Percentiles rank a stretch among this genome's conserved stretches.
phyloP scores from a whole-genome alignment of 2,329 filamentous ascomycete genomes.

The Penicillium sp. region DNA sequence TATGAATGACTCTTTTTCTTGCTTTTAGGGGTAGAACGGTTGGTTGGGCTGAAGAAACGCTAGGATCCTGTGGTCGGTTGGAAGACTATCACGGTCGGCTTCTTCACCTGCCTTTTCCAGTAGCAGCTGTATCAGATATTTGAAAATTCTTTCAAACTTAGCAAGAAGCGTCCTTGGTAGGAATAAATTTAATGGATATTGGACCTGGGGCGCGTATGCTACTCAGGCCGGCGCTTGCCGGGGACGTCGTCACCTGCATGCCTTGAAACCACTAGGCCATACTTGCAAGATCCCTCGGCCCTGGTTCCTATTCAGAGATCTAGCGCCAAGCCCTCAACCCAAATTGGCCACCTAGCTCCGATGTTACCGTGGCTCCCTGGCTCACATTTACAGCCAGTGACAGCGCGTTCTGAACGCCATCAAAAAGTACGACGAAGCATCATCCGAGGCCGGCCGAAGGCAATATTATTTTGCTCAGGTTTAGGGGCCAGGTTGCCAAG shows the following conservation, averaged over 20 bases:
- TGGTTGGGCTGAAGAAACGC: neutral
- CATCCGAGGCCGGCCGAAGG: neutral
- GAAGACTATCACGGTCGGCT: neutral
- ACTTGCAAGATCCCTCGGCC: neutral
- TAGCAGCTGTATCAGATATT: neutral
- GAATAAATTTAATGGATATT: neutral
- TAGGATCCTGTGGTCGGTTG: neutral
- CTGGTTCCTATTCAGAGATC: neutral
- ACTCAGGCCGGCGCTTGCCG: neutral
- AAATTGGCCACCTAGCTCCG: slow-evolving; percentile 13
- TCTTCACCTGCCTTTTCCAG: neutral
- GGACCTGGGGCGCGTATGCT: neutral
- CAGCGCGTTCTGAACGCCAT: slow-evolving; percentile 12
- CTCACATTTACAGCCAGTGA: slow-evolving; percentile 17
- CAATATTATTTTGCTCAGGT: neutral
- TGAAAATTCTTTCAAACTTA: neutral
- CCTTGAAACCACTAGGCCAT: neutral
- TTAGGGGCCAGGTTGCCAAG: neutral
- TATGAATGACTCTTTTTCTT: neutral
- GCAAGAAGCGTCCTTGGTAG: neutral
- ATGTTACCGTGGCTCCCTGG: slow-evolving; percentile 23
- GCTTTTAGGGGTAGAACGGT: neutral
- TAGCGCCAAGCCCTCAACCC: neutral
- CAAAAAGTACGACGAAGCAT: slow-evolving; percentile 7
- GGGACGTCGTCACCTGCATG: neutral